A percentile compares a stretch with the other conserved stretches of the same genome.
phyloP scores from a whole-genome alignment of 2,329 filamentous ascomycete genomes.

The Scytalidium lignicola region DNA sequence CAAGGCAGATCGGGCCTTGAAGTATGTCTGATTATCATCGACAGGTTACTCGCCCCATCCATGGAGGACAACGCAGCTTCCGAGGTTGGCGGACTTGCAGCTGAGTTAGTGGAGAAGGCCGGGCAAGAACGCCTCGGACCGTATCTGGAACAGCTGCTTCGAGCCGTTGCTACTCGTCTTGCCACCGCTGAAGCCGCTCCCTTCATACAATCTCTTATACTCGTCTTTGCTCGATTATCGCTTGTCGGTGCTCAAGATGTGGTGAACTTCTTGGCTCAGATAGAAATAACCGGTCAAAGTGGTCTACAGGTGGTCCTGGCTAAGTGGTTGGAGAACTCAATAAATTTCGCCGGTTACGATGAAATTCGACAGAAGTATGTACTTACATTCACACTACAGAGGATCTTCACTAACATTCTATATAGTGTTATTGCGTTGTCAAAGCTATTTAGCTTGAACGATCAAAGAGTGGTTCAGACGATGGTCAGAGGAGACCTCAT shows the following conservation, averaged over 20 bases:
- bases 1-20: slow-evolving; percentile 79
- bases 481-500: slow-evolving; percentile 91
- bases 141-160: slow-evolving; percentile 80
- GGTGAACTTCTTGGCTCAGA: slow-evolving; percentile 81
- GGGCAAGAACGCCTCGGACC: slow-evolving; percentile 87
- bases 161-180: slow-evolving; percentile 81
- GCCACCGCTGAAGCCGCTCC: slow-evolving; percentile 76
- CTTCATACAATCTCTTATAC: slow-evolving; percentile 92
- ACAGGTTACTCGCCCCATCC: slow-evolving; percentile 74
- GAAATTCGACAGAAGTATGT: slow-evolving; percentile 92
- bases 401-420: slow-evolving; percentile 25
- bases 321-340: slow-evolving; percentile 96
- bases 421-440: slow-evolving; percentile 82
- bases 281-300: slow-evolving; percentile 72
- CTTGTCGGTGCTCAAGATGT: slow-evolving; percentile 83
- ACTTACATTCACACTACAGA: not conserved
- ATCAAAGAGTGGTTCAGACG: slow-evolving; percentile 71
- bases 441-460: slow-evolving; percentile 83
- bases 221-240: slow-evolving; percentile 89
- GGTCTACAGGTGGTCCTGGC: slow-evolving; percentile 84
- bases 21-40: slow-evolving; percentile 85
- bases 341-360: slow-evolving; percentile 97
- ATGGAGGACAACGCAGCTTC: slow-evolving; percentile 93
- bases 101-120: slow-evolving; percentile 92
- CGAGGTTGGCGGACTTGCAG: slow-evolving; percentile 92